phyloP scores from a whole-genome alignment of 2,329 filamentous ascomycete species.

The Gyromitra esculenta region DNA sequence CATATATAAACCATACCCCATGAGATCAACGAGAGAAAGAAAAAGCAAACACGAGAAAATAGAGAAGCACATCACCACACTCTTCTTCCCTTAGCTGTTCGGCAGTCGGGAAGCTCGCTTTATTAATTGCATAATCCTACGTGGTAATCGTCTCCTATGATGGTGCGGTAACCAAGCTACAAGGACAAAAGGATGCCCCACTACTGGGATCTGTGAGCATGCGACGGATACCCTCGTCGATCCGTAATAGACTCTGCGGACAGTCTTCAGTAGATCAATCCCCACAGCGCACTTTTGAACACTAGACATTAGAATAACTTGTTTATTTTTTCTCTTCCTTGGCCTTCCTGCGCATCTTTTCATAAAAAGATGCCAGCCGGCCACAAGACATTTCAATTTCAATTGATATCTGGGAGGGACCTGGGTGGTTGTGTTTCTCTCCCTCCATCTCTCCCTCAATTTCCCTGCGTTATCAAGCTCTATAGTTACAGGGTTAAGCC shows the following conservation, averaged over 20 bases:
- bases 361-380: neutral
- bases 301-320: no score
- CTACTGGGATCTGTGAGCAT: neutral
- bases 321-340: no score
- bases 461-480: neutral
- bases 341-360: neutral
- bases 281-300: no score
- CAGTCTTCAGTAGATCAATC: no score
- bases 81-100: no score
- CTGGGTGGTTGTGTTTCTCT: no score
- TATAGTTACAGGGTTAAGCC: neutral
- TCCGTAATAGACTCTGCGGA: no score
- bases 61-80: no score
- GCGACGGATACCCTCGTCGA: no score
- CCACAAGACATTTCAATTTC: neutral
- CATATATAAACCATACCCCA: neutral
- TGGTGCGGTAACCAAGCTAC: neutral
- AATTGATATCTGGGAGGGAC: no score
- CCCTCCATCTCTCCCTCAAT: no score
- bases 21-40: neutral
- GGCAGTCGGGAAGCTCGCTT: no score
- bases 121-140: neutral
- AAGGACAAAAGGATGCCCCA: neutral
- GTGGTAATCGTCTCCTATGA: neutral
- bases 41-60: neutral